phyloP scores from a whole-genome alignment of 305 asterid species.

The Coffea humblotiana region DNA sequence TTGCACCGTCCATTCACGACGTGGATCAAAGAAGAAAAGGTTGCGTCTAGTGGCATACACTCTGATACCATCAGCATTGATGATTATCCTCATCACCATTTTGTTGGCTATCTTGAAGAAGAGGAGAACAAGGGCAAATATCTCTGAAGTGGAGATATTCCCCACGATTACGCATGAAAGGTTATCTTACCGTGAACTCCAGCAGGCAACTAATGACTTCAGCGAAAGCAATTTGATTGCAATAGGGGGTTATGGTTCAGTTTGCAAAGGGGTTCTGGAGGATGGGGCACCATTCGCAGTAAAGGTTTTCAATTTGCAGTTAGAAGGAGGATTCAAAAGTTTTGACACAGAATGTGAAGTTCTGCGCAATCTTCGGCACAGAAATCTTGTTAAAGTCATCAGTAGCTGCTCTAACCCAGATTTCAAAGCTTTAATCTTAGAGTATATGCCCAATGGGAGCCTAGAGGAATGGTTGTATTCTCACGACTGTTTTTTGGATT shows the following conservation, averaged over 20 bases:
- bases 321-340: conserved; percentile 3
- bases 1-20: neutral
- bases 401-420: conserved; percentile 6
- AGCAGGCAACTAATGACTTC: conserved; percentile 5
- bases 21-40: neutral
- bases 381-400: conserved; percentile 8
- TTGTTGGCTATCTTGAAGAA: neutral
- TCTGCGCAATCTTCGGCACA: neutral
- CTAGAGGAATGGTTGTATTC: conserved; percentile 14
- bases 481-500: conserved; percentile 3
- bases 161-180: neutral
- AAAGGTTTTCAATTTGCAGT: neutral
- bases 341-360: conserved; percentile 9
- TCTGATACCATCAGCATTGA: neutral
- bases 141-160: neutral
- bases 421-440: conserved; percentile 3
- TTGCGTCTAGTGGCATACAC: neutral
- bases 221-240: neutral
- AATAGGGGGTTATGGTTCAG: conserved; percentile 1
- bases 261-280: neutral
- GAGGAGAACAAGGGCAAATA: neutral
- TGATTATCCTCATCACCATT: neutral
- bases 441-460: conserved; percentile 17
- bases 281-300: neutral
- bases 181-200: conserved; percentile 6